A percentile compares a stretch with the other conserved stretches of the same genome.
Conservation (phyloP, 768 basidiomycete species). For the Lactarius trivialis region DNA sequence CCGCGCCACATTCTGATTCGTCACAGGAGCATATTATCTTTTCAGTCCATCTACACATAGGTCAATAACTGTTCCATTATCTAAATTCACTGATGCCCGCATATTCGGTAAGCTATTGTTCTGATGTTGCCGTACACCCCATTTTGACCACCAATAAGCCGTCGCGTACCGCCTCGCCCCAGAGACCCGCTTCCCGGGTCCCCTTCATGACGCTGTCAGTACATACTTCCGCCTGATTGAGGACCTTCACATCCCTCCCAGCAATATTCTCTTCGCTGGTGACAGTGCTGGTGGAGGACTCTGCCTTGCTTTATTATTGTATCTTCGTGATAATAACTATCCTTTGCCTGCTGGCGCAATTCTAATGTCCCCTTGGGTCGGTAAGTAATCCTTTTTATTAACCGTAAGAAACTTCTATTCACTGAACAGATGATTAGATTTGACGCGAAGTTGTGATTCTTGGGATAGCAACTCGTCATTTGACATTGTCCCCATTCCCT, state of each 20-base stretch:
- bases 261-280: slow-evolving; percentile 83
- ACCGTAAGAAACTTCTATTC: background rate
- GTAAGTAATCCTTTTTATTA: slow-evolving; percentile 41
- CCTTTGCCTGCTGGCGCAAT: slow-evolving; percentile 80
- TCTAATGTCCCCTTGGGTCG: slow-evolving; percentile 93
- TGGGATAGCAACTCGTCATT: slow-evolving; percentile 89
- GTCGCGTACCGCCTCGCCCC: slow-evolving; percentile 95
- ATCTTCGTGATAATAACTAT: slow-evolving; percentile 88
- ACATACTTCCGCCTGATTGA: slow-evolving; percentile 84
- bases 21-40: slow-evolving; percentile 81
- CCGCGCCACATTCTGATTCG: background rate
- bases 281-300: slow-evolving; percentile 95
- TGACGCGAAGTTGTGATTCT: slow-evolving; percentile 97
- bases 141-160: slow-evolving; percentile 40
- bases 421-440: slow-evolving; percentile 40
- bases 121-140: background rate
- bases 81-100: slow-evolving; percentile 81
- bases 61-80: slow-evolving; percentile 82
- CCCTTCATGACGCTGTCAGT: slow-evolving; percentile 76
- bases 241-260: slow-evolving; percentile 84
- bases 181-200: slow-evolving; percentile 90
- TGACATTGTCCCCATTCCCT: slow-evolving; percentile 74
- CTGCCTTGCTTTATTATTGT: slow-evolving; percentile 80
- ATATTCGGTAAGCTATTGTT: slow-evolving; percentile 58
- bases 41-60: slow-evolving; percentile 90